Conservation (phyloP, 2,329 filamentous ascomycete species). For the Xylaria sp. region DNA sequence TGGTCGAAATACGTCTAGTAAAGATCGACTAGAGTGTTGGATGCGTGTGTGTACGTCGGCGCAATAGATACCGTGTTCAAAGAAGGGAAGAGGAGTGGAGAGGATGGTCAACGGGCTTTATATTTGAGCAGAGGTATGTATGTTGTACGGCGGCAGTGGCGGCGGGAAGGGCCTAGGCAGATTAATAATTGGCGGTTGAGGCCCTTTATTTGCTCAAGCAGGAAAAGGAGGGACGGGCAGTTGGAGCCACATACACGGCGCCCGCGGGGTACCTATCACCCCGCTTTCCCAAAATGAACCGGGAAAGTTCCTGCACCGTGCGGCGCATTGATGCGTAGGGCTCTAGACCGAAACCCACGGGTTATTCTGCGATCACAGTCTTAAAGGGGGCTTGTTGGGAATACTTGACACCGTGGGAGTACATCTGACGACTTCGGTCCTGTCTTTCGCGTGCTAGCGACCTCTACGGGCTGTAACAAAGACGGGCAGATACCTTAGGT, state of each 20-base stretch:
- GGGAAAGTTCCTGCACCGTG: constrained; percentile 28
- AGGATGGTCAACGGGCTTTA: too few species aligned
- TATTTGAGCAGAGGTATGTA: neutral
- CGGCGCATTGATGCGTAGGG: constrained; percentile 23
- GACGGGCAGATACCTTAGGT: neutral
- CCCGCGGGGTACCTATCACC: constrained; percentile 6
- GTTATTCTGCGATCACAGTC: constrained; percentile 5
- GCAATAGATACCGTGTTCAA: neutral
- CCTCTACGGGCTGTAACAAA: constrained; percentile 18
- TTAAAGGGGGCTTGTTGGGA: neutral
- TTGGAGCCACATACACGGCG: constrained; percentile 5
- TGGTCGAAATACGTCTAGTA: too few species aligned
- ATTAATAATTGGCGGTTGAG: constrained; percentile 1
- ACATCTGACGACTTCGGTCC: constrained; percentile 21
- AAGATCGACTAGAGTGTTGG: neutral
- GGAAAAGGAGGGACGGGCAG: constrained; percentile 11
- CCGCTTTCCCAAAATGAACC: constrained; percentile 16
- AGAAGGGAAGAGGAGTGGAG: neutral
- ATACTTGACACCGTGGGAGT: constrained; percentile 4
- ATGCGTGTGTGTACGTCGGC: neutral
- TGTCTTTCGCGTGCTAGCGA: constrained; percentile 23
- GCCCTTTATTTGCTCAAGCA: neutral
- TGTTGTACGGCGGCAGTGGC: neutral
- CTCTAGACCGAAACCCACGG: neutral
- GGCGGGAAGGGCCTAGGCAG: neutral